Base-by-base conservation (phyloP, 441 rosid genomes). In the Adansonia madagascariensis region DNA sequence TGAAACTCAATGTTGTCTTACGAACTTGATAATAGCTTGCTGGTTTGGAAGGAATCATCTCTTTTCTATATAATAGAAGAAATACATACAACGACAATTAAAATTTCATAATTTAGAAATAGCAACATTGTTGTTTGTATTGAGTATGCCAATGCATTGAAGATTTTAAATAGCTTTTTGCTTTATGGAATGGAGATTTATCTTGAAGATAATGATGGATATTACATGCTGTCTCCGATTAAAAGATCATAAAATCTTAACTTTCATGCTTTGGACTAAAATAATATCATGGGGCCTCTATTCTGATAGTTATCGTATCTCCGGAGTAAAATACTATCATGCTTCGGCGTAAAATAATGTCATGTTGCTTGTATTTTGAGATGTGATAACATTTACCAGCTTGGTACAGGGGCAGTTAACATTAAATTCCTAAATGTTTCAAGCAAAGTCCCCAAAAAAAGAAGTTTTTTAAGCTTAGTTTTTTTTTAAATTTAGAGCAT, bases 1-100 rank as follows among this genome's bases (percentile, higher is more conserved):
- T 27, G 74, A 3, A 70, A 50, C 18, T 50, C 60, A 15, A 15
- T 27, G 60, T 50, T 24, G 12, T 24, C 24, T 3, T 24, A 10
- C 50, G 43, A 69, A 14, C 60, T 70, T 27, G 22, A 3, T 15
- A 70, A 70, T 17, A 47, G 41, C 15, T 47, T 22, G 11, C 12
- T 22, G 57, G 9, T 47, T 24, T 69, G 41, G 11, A 22, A 69
- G 73, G 73, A 49, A 69, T 69, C 10, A 69, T 69, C 73, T 22
- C 6, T 22, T 20, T 22, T 8, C 6, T 6, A 24, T 69, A 9
- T 47, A n/a, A 14, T 20, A 0, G 9, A 0, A 69, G 57, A 22
- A n/a, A 20, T 47, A 11, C 14, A 22, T 49, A 12, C 59, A 6
- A 24, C 0, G 59, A 1, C 73, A 47, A 47, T 6, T 49, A 22